phyloP scores from a whole-genome alignment of 169 alveolate genomes.

The Cryptosporidium baileyi region DNA sequence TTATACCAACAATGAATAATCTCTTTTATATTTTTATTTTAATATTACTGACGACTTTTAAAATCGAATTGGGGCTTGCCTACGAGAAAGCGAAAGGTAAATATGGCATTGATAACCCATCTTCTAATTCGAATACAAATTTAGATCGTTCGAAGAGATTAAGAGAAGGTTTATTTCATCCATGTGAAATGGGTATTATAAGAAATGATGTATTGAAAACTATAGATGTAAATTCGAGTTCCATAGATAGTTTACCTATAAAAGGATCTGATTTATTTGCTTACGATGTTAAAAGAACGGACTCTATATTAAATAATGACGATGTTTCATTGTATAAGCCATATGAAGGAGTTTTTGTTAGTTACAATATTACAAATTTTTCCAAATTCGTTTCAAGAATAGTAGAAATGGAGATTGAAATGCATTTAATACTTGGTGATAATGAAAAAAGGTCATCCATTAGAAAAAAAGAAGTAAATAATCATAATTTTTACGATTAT shows the following conservation, averaged over 20 bases:
- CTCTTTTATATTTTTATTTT: too few relatives aligned
- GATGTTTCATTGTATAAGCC: conserved; percentile 1
- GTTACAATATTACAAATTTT: conserved; percentile 28
- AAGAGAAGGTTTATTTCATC: conserved; percentile 52
- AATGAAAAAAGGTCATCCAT: neutral
- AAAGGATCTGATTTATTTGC: conserved; percentile 6
- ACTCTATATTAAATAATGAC: neutral
- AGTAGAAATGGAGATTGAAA: conserved; percentile 59
- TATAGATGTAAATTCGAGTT: neutral
- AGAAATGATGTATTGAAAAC: neutral
- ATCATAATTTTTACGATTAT: neutral
- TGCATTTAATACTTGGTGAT: conserved; percentile 26
- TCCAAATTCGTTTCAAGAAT: conserved; percentile 45
- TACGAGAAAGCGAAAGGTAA: too few relatives aligned
- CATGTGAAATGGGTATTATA: conserved; percentile 10
- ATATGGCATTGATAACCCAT: neutral
- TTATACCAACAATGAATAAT: too few relatives aligned
- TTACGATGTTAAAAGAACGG: neutral
- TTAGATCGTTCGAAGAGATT: conserved; percentile 55
- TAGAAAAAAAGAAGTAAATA: neutral
- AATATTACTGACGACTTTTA: too few relatives aligned
- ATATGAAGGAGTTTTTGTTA: conserved; percentile 34
- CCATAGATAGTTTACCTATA: neutral
- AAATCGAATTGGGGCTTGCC: too few relatives aligned
- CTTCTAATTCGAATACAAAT: neutral